Conservation (phyloP, 1,284 basidiomycete species). For the Trichosporon faecale region DNA sequence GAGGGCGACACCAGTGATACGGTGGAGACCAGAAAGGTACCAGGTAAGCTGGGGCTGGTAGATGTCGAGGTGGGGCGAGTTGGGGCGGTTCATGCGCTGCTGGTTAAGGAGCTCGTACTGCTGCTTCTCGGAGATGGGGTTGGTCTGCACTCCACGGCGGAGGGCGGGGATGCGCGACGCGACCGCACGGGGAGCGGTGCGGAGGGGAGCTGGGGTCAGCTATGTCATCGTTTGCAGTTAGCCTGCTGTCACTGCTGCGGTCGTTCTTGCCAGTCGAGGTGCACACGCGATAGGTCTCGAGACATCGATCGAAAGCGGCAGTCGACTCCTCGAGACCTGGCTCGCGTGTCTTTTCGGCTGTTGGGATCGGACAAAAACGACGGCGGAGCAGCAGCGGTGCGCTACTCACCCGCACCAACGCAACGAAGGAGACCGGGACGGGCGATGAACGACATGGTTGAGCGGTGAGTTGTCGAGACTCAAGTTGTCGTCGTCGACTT, state of each 20-base stretch:
- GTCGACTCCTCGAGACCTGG: neutral
- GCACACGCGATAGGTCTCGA: neutral
- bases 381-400: neutral
- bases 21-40: conserved; percentile 78
- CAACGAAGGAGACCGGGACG: conserved; percentile 27
- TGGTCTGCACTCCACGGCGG: conserved; percentile 32
- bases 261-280: neutral
- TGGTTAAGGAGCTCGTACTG: conserved; percentile 65
- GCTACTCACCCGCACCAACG: conserved; percentile 23
- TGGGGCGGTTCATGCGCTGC: conserved; percentile 80
- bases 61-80: conserved; percentile 89
- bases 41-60: conserved; percentile 94
- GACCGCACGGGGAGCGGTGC: conserved; percentile 12
- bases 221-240: neutral
- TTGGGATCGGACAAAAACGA: neutral
- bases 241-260: neutral
- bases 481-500: conserved; percentile 4
- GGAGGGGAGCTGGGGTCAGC: conserved; percentile 23
- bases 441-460: conserved; percentile 21
- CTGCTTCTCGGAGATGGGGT: conserved; percentile 38
- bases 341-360: neutral
- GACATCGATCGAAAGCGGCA: neutral
- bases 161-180: conserved; percentile 4
- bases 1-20: conserved; percentile 75
- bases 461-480: conserved; percentile 6